Conservation (phyloP, 495 filamentous ascomycete genomes). For the Aspergillus heteromorphus region DNA sequence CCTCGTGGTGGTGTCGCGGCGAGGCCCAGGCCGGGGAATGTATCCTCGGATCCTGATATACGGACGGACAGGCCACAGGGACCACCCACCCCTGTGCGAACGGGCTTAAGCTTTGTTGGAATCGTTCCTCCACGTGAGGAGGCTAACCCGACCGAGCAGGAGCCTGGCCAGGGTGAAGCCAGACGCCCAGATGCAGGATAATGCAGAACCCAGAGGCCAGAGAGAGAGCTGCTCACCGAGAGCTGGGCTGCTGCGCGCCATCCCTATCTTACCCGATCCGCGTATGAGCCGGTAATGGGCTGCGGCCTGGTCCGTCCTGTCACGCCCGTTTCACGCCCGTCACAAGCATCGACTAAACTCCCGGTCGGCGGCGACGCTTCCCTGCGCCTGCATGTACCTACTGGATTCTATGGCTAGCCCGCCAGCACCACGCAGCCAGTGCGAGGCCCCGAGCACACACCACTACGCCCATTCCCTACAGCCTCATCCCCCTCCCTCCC, state of each 20-base stretch:
- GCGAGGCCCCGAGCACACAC: not conserved
- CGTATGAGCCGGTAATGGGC: slow-evolving; percentile 13
- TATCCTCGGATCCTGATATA: not conserved
- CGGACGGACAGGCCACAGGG: no score
- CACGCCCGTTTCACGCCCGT: slow-evolving; percentile 15
- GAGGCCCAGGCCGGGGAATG: not conserved
- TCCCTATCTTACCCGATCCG: slow-evolving; percentile 23
- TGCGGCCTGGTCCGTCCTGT: slow-evolving; percentile 8
- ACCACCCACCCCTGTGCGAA: no score
- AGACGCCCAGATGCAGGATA: not conserved
- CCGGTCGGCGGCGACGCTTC: no score
- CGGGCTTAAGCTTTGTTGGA: no score
- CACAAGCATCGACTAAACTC: not conserved
- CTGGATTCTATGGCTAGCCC: no score
- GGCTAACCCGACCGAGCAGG: not conserved
- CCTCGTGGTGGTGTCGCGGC: not conserved
- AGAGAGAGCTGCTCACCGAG: not conserved
- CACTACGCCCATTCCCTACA: slow-evolving; percentile 3
- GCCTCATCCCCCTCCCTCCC: slow-evolving; percentile 1
- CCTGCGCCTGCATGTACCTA: no score
- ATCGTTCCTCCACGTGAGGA: not conserved
- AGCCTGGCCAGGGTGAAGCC: not conserved
- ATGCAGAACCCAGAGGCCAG: not conserved
- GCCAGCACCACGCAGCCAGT: not conserved
- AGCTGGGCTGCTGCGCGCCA: not conserved